Conservation (phyloP, 106 monocot species). For the Hemerocallis citrina region DNA sequence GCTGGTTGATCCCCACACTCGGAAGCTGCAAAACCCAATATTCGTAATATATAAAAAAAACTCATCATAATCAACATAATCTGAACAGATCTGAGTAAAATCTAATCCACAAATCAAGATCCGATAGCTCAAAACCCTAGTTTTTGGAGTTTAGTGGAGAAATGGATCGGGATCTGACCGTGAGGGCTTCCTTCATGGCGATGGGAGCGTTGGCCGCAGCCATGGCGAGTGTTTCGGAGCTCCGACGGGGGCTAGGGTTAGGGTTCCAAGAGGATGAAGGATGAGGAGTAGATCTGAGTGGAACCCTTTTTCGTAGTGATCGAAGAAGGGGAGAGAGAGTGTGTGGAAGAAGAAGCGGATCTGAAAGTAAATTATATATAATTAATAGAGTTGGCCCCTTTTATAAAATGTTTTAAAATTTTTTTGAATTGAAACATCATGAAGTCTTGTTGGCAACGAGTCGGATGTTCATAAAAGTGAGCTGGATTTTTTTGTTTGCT, state of each 20-base stretch:
- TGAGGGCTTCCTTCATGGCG: constrained; percentile 78
- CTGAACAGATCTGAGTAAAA: neutral
- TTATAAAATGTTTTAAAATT: neutral
- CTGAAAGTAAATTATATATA: constrained; percentile 2
- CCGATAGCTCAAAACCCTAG: neutral
- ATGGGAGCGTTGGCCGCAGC: constrained; percentile 97
- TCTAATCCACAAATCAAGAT: neutral
- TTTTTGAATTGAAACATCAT: neutral
- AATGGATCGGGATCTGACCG: constrained; percentile 35
- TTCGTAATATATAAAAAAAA: neutral
- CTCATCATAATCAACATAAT: neutral
- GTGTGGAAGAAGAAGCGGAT: neutral
- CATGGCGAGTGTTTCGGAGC: constrained; percentile 38
- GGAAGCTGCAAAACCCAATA: constrained; percentile 42
- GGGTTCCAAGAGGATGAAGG: neutral
- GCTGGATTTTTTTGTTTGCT: neutral
- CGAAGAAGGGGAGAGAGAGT: neutral
- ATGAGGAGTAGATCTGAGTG: neutral
- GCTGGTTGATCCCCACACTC: constrained; percentile 76
- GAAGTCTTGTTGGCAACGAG: neutral
- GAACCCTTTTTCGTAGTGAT: neutral
- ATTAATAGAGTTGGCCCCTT: constrained; percentile 1
- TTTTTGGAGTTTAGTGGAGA: too few species aligned
- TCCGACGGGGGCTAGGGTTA: neutral
- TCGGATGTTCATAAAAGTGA: neutral